Evolutionary conservation across 306 rosid genomes (phyloP), one percentile per base, ranked within the genome.

Genomic region (Rosa persica): DNA sequence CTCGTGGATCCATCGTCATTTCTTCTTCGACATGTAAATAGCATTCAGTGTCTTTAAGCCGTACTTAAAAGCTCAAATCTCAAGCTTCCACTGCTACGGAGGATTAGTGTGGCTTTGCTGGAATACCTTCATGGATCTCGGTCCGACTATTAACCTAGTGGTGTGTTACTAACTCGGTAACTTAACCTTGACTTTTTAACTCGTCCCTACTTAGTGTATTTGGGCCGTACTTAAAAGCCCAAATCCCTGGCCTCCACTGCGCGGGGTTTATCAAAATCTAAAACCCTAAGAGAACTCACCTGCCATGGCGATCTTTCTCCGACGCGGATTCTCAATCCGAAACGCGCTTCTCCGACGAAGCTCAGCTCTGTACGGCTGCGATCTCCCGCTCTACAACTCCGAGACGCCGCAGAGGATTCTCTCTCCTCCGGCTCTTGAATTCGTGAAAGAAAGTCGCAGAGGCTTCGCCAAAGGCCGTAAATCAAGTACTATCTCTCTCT

Each of bases 391-490:
- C 42, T 57, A 46, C 62, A 70, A 39, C 36, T 57, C 82, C 34
- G 88, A 80, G 36, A 25, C 47, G 19, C 67, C 73, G 17, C 66
- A 70, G 22, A 72, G 85, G 51, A 55, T 43, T n/a, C 76, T 83
- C 75, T 30, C 82, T 76, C 65, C 73, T 77, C 86, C 92, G 20
- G 78, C 72, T 0, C 34, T 82, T 61, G 77, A 89, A 74, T 90
- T 90, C 49, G 27, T 83, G 61, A 12, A 55, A 2, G 90, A 93
- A 70, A 86, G 76, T 84, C 94, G 96, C 79, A 84, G 98, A 85
- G 84, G 93, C 76, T 93, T 85, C 85, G 99, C 98, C 67, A 93
- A 93, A 83, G 98, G 89, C 73, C 89, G 97, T 46, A 95, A 91
- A 85, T 85, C 96, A 82, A 89, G 97, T 91, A 87, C 52, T 58